phyloP scores from a whole-genome alignment of 2,329 filamentous ascomycete genomes.

The Penicillium sp. region DNA sequence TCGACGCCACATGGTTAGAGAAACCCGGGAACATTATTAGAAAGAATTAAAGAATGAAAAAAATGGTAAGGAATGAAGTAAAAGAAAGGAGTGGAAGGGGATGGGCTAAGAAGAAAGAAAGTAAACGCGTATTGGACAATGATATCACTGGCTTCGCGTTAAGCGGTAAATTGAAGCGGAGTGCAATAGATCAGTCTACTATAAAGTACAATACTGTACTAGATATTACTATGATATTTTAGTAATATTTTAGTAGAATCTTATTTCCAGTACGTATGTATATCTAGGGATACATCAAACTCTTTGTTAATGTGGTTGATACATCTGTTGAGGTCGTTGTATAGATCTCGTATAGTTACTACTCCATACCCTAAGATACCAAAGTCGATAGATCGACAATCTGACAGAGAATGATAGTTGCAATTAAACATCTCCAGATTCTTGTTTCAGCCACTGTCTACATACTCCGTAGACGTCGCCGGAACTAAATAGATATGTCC shows the following conservation, averaged over 20 bases:
- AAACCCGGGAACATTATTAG: conserved; percentile 19
- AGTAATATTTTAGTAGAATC: not conserved
- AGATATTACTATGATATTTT: not conserved
- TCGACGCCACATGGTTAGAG: conserved; percentile 76
- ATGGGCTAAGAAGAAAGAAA: conserved; percentile 5
- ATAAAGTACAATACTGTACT: no score
- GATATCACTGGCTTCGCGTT: conserved; percentile 21
- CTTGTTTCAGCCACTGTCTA: not conserved
- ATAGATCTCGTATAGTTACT: not conserved
- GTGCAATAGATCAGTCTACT: not conserved
- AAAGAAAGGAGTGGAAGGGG: conserved; percentile 4
- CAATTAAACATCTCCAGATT: no score
- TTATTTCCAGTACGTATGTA: no score
- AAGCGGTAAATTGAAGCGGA: not conserved
- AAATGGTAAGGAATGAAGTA: conserved; percentile 1
- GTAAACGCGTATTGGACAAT: conserved; percentile 23
- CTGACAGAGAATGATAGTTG: not conserved
- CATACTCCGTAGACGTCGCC: not conserved
- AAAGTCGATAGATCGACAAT: not conserved
- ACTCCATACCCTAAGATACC: not conserved
- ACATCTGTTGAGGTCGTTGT: not conserved
- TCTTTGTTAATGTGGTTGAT: not conserved
- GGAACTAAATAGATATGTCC: not conserved
- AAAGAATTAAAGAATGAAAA: conserved; percentile 8
- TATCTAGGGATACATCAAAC: not conserved